Conservation (phyloP, 495 filamentous ascomycete genomes). For the Echria macrotheca region DNA sequence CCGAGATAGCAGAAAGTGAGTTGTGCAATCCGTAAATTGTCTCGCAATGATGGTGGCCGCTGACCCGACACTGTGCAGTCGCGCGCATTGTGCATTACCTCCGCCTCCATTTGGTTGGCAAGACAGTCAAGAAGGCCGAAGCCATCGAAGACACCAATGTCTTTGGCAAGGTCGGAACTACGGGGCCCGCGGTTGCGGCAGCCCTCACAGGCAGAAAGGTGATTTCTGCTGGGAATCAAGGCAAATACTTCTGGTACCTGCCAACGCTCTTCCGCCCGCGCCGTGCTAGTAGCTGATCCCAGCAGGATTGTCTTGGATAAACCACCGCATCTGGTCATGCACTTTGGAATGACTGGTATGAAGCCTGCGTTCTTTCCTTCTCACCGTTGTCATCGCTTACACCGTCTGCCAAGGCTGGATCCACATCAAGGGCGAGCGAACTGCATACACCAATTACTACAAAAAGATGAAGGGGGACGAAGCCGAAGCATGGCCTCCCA, state of each 20-base stretch:
- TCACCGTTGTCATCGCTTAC: constrained; percentile 2
- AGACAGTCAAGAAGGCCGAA: constrained; percentile 64
- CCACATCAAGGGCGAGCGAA: constrained; percentile 69
- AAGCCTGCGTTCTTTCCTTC: no score
- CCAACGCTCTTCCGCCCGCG: no score
- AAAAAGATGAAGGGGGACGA: constrained; percentile 57
- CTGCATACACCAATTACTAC: constrained; percentile 65
- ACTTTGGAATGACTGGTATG: constrained; percentile 71
- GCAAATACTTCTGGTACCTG: constrained; percentile 87
- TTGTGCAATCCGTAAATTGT: not conserved
- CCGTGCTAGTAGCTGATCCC: no score
- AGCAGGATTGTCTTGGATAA: constrained; percentile 43
- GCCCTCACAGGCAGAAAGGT: constrained; percentile 74
- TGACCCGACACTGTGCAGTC: constrained; percentile 40
- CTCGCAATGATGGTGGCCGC: no score
- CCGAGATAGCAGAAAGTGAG: constrained; percentile 71
- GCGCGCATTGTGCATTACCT: constrained; percentile 82
- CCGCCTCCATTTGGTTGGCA: constrained; percentile 72
- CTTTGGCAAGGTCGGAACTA: constrained; percentile 83
- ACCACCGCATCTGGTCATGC: constrained; percentile 83
- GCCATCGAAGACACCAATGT: constrained; percentile 74
- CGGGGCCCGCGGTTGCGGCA: constrained; percentile 61
- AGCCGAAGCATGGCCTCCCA: constrained; percentile 72
- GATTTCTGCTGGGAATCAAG: constrained; percentile 69
- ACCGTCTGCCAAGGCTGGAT: constrained; percentile 61